Evolutionary conservation across 106 monocot genomes (phyloP).

Genomic region (Iris macrosiphon): DNA sequence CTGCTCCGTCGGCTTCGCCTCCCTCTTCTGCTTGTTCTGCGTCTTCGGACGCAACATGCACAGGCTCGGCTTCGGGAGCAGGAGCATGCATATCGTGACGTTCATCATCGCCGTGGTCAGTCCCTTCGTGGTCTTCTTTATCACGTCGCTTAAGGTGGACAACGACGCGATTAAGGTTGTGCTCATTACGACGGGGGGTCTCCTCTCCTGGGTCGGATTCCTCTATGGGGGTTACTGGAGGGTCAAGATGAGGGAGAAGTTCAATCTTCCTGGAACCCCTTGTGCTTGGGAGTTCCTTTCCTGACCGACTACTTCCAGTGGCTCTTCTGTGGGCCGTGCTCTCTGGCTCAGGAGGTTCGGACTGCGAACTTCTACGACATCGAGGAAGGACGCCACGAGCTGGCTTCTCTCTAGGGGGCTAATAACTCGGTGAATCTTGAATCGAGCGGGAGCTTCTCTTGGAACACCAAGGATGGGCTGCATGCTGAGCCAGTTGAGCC

Average conservation of each 20-base stretch:
- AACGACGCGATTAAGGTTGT: constrained; percentile 4
- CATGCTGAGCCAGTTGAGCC: not conserved
- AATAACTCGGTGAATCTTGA: not conserved
- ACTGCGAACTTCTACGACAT: constrained; percentile 29
- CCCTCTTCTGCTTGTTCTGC: constrained; percentile 25
- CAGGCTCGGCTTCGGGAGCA: constrained; percentile 18
- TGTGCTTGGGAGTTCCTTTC: constrained; percentile 9
- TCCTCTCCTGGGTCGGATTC: constrained; percentile 18
- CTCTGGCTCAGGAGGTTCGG: constrained; percentile 32
- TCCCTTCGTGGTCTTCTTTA: constrained; percentile 12
- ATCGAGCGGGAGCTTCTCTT: constrained; percentile 11
- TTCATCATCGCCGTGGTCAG: constrained; percentile 7
- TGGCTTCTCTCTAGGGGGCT: not conserved
- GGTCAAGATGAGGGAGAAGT: constrained; percentile 28
- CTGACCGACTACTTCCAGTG: constrained; percentile 20
- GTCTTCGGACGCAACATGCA: constrained; percentile 22
- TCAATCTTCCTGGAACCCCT: constrained; percentile 22
- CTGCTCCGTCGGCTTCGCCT: not conserved
- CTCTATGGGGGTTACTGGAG: constrained; percentile 45
- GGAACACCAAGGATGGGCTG: not conserved
- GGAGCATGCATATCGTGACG: constrained; percentile 15
- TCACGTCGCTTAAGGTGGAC: constrained; percentile 16
- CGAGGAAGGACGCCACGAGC: not conserved
- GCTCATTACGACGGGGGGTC: constrained; percentile 4
- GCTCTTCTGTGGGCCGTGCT: constrained; percentile 35